These are phyloP conservation scores for Cercospora citrullina DNA, from an alignment of 2,329 filamentous ascomycete species.

Conservation along the genomic window DNA sequence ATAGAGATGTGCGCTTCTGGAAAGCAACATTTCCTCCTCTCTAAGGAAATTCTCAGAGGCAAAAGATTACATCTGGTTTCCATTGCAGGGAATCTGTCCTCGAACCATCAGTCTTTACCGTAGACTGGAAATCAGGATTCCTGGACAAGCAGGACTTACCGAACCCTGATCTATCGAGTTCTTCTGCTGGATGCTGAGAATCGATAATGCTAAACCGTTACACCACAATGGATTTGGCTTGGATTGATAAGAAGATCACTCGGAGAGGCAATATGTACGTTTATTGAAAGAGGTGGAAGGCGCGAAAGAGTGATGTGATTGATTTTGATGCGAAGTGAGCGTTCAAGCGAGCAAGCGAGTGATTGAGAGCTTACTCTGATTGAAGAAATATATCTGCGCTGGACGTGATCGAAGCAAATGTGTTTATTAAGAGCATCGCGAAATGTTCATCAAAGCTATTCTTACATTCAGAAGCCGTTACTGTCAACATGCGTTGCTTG, in stretches of 20 bases:
- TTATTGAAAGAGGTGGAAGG: background rate
- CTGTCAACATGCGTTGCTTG: background rate
- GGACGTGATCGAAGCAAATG: background rate
- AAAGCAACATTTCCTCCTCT: background rate
- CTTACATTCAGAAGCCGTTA: background rate
- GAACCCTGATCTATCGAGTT: slow-evolving; percentile 13
- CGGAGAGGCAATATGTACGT: background rate
- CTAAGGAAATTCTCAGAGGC: background rate
- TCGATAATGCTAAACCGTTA: slow-evolving; percentile 13
- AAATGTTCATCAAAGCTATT: background rate
- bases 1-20: no score
- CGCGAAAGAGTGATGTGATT: background rate
- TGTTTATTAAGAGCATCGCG: background rate
- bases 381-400: background rate
- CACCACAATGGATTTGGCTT: slow-evolving; percentile 8
- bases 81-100: slow-evolving; percentile 11
- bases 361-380: background rate
- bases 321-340: background rate
- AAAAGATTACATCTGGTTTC: background rate
- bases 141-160: background rate
- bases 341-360: background rate
- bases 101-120: background rate
- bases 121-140: background rate
- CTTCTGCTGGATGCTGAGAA: background rate
- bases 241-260: background rate